Conservation (phyloP, 345 rosid species). For the Arabis hirsuta region DNA sequence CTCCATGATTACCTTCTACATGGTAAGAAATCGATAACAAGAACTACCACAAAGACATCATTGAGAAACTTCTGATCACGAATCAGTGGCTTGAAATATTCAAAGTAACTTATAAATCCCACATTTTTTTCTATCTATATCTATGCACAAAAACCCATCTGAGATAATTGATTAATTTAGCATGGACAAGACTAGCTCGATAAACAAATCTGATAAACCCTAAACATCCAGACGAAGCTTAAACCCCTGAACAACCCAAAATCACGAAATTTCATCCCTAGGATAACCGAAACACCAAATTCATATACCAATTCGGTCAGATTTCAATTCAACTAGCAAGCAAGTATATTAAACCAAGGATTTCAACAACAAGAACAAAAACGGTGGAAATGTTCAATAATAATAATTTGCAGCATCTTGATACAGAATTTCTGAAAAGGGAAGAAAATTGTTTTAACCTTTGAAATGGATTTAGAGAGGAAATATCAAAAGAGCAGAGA, state of each 20-base stretch:
- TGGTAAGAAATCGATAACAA: neutral
- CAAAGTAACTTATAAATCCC: neutral
- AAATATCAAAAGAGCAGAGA: conserved; percentile 20
- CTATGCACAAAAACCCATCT: too few relatives aligned
- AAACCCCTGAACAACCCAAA: conserved; percentile 26
- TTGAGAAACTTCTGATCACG: neutral
- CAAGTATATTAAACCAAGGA: conserved; percentile 11
- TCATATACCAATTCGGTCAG: neutral
- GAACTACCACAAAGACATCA: neutral
- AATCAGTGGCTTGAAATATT: conserved; percentile 2
- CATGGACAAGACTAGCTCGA: neutral
- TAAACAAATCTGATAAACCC: conserved; percentile 18
- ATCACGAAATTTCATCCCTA: neutral
- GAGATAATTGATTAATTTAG: neutral
- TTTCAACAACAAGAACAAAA: neutral
- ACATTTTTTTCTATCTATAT: neutral
- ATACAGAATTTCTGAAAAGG: neutral
- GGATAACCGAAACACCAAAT: conserved; percentile 10
- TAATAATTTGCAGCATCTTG: neutral
- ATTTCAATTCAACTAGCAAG: conserved; percentile 20
- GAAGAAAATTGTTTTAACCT: conserved; percentile 3
- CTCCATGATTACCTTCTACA: neutral
- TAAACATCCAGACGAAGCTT: neutral
- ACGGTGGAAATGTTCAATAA: neutral
- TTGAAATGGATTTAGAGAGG: neutral